Evolutionary conservation across 2,329 filamentous ascomycete species (phyloP), one percentile per base, ranked within the genome.

Genomic region (Metarhizium sp.): DNA sequence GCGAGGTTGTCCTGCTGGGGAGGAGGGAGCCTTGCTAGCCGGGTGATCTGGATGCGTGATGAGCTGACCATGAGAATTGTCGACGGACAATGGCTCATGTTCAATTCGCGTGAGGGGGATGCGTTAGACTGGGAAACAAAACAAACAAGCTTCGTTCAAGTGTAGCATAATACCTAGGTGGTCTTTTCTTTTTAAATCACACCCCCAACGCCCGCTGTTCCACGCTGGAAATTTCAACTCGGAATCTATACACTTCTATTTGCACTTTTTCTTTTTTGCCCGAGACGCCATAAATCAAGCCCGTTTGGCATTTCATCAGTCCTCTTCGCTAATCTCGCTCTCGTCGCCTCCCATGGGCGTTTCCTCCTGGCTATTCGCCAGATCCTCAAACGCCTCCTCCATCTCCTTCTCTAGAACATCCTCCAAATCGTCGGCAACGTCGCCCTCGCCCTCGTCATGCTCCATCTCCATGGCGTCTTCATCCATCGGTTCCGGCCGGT

Each of bases 271-370:
- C 32, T 34, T 11, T 8, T 34, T 11, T 8, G 10, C 10, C 32
- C 32, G 10, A 34, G 10, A 34, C 32, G 32, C 32, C 32, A 40
- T 11, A 7, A 40, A 40, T 16, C 42, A 25, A 45, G 42, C 16
- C 8, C 18, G 6, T 45, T 45, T 20, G 42, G 7, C 6, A 6
- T 20, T 45, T 11, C 25, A 25, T 59, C 69, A 86, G 64, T 86
- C 83, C 66, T 86, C 83, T 65, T 86, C 83, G 60, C 83, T 86
- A 54, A 86, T 82, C 61, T 84, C 81, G 60, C 82, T 86, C 66
- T 86, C 82, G 53, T 82, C 80, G 6, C 52, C 52, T 10, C 30
- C 52, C 2, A 45, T 38, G 32, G 75, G 72, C 58, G 72, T 77
- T 40, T 74, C 78, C 30, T 77, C 73, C 58, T 78, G 72, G 60